A percentile compares a stretch with the other conserved stretches of the same genome.
Conservation (phyloP, 768 basidiomycete species). For the Candolleomyces aberdarensis region DNA sequence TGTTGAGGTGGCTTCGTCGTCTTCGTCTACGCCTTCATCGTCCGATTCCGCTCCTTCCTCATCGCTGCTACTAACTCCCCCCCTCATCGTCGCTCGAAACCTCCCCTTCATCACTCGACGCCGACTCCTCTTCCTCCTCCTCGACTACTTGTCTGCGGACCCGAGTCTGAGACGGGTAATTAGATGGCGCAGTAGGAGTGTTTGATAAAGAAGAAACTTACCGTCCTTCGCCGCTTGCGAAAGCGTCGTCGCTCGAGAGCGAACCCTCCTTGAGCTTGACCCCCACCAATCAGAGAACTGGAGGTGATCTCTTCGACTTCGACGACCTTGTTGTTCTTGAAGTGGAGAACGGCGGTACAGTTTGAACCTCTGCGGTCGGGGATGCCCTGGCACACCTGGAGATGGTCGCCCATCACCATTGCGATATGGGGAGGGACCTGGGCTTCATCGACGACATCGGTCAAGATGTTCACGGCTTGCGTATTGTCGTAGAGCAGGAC, state of each 20-base stretch:
- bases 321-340: background rate
- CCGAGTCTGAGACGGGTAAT: background rate
- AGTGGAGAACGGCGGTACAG: constrained; percentile 16
- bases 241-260: background rate
- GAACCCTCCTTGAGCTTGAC: background rate
- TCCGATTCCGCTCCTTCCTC: background rate
- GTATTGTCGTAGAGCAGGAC: constrained; percentile 35
- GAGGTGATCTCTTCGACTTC: background rate
- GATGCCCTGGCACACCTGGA: constrained; percentile 38
- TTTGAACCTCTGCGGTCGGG: constrained; percentile 27
- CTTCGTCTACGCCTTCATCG: too few relatives aligned
- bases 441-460: constrained; percentile 29
- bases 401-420: constrained; percentile 19
- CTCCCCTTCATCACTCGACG: background rate
- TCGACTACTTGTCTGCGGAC: background rate
- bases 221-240: background rate
- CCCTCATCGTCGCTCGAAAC: background rate
- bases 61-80: background rate
- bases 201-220: background rate
- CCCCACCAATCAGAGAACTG: background rate
- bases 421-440: constrained; percentile 22
- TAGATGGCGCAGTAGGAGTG: too few relatives aligned
- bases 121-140: background rate
- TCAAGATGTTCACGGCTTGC: constrained; percentile 29
- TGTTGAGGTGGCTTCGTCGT: background rate